A percentile compares a stretch with the other conserved stretches of the same genome.
Evolutionary conservation across 1,139 yeast species (phyloP).

Genomic region (Blastobotrys capitulatus): DNA sequence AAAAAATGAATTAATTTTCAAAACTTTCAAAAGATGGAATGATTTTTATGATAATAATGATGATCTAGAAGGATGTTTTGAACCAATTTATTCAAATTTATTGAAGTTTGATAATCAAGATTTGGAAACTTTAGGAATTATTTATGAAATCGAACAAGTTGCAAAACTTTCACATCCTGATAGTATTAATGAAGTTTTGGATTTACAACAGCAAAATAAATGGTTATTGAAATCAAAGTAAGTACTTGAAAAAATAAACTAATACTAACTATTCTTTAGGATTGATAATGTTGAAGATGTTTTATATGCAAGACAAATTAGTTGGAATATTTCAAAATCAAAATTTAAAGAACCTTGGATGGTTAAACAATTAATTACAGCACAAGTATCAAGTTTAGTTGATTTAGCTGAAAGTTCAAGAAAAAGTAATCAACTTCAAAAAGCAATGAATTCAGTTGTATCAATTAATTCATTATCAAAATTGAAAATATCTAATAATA

Average conservation of each 20-base stretch:
- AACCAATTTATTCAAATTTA: background rate
- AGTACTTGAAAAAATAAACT: background rate
- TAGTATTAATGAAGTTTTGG: background rate
- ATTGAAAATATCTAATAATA: background rate
- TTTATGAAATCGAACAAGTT: slow-evolving; percentile 6
- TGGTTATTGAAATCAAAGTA: slow-evolving; percentile 6
- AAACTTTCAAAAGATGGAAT: slow-evolving; percentile 38
- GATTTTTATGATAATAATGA: background rate
- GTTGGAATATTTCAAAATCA: slow-evolving; percentile 16
- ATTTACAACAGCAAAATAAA: background rate
- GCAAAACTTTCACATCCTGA: slow-evolving; percentile 3
- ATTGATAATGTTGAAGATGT: slow-evolving; percentile 19
- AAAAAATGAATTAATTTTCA: slow-evolving; percentile 45
- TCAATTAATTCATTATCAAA: slow-evolving; percentile 11
- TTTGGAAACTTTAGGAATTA: slow-evolving; percentile 7
- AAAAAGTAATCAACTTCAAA: slow-evolving; percentile 8
- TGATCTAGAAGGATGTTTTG: background rate
- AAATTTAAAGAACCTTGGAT: background rate
- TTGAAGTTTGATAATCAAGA: slow-evolving; percentile 9
- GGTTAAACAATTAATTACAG: background rate
- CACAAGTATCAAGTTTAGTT: slow-evolving; percentile 8
- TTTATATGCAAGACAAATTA: slow-evolving; percentile 21
- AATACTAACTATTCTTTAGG: slow-evolving; percentile 2
- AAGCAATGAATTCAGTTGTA: slow-evolving; percentile 12
- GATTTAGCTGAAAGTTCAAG: slow-evolving; percentile 21